Evolutionary conservation across 371 early-diverging fungal species (phyloP).

Genomic region (Dipsacomyces acuminosporus): DNA sequence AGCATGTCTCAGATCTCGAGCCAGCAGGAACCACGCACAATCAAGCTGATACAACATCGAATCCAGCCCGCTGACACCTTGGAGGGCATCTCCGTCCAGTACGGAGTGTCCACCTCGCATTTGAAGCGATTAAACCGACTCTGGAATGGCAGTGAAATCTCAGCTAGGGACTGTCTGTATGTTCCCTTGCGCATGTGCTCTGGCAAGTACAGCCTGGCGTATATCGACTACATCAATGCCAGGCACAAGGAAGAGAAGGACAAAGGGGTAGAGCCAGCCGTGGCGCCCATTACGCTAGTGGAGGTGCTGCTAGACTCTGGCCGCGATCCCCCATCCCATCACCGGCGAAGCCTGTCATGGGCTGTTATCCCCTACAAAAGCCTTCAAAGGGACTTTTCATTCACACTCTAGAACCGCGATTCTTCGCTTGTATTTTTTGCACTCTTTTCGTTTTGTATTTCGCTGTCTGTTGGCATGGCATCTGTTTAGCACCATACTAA

Average conservation of each 20-base stretch:
- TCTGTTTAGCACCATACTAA: no score
- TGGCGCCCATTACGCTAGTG: constrained; percentile 15
- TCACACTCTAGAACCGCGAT: constrained; percentile 12
- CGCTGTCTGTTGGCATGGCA: no score
- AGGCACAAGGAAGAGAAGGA: constrained; percentile 2
- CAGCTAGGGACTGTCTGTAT: constrained; percentile 23
- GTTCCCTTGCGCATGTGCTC: constrained; percentile 37
- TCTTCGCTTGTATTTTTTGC: no score
- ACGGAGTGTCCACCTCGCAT: constrained; percentile 26
- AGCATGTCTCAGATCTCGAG: neutral
- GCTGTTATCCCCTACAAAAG: constrained; percentile 28
- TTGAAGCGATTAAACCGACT: constrained; percentile 39
- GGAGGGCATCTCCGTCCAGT: constrained; percentile 32
- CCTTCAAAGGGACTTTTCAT: constrained; percentile 25
- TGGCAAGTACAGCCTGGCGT: constrained; percentile 14
- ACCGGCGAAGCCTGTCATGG: constrained; percentile 8
- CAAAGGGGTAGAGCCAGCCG: neutral
- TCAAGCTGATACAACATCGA: constrained; percentile 34
- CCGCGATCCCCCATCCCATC: neutral
- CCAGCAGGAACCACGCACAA: constrained; percentile 15
- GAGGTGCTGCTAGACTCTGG: constrained; percentile 24
- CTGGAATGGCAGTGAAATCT: constrained; percentile 32
- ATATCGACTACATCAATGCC: constrained; percentile 20
- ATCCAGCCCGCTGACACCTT: constrained; percentile 18
- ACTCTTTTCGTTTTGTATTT: no score